Conservation (phyloP, 345 rosid species). For the Pugionium dolabratum region DNA sequence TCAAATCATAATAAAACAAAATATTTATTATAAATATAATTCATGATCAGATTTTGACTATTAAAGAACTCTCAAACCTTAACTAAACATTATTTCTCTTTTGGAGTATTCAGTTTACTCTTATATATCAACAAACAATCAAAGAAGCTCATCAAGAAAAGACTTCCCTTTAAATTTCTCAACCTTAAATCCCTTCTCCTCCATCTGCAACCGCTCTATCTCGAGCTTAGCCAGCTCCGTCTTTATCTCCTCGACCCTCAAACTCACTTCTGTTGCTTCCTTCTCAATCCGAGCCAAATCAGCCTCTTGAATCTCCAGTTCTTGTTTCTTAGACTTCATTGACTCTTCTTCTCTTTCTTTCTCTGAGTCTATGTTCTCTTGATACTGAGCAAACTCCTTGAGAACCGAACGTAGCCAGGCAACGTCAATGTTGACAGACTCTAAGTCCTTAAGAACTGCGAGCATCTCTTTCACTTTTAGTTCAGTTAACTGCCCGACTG, state of each 20-base stretch:
- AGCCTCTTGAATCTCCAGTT: slow-evolving; percentile 49
- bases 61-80: too few relatives aligned
- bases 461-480: slow-evolving; percentile 66
- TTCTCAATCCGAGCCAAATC: slow-evolving; percentile 54
- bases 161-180: slow-evolving; percentile 56
- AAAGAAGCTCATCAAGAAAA: slow-evolving; percentile 57
- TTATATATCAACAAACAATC: slow-evolving; percentile 6
- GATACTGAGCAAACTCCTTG: slow-evolving; percentile 50
- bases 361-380: slow-evolving; percentile 43
- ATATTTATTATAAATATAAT: too few relatives aligned
- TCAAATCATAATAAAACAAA: too few relatives aligned
- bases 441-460: slow-evolving; percentile 73
- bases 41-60: too few relatives aligned
- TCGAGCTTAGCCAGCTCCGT: slow-evolving; percentile 49
- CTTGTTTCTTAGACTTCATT: slow-evolving; percentile 48
- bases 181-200: slow-evolving; percentile 40
- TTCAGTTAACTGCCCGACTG: slow-evolving; percentile 55
- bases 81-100: too few relatives aligned
- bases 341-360: slow-evolving; percentile 46
- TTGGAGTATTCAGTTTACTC: too few relatives aligned
- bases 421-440: slow-evolving; percentile 61
- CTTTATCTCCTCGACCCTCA: slow-evolving; percentile 44
- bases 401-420: slow-evolving; percentile 61
- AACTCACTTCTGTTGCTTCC: slow-evolving; percentile 47
- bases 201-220: slow-evolving; percentile 45